Evolutionary conservation across 202 grass and related monocot species (phyloP), one percentile per base, ranked within the genome.

Genomic region (Hordeum pubiflorum): DNA sequence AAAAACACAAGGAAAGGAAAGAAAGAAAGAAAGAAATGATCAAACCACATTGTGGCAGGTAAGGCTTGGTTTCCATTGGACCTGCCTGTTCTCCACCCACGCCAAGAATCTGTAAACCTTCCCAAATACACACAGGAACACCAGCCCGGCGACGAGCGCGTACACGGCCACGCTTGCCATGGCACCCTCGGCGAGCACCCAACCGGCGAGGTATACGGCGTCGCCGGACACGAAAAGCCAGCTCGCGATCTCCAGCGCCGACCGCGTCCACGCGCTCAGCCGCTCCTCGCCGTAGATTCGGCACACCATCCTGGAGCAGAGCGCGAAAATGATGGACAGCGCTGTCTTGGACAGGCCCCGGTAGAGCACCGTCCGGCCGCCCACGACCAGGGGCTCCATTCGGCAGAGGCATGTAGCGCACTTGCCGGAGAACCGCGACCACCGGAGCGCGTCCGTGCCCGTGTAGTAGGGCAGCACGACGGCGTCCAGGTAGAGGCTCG

Each of bases 371-470:
- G 58, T 57, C 58, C 66, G 65, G 14, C 89, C 93, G 4, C 87
- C 93, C 17, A 92, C 87, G 13, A 91, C 72, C 71, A 95, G 69
- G 4, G 89, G 86, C 18, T 88, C 71, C 39, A 71, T 88, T 43
- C 89, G 80, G 81, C 93, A 95, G 52, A 95, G 82, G 70, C 93
- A 95, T 1, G 93, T 81, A n/a, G 87, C 76, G 84, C 93, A 95
- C 78, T 84, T 82, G 1, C 93, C 85, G 37, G 93, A 95, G 79
- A 92, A 89, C 0, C 63, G 59, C 44, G 93, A 95, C 67, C 82
- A 75, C 0, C 64, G 87, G 71, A 95, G 78, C 44, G 87, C 89
- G 15, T 91, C 89, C 27, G 89, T 29, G 9, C 93, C 93, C 3
- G 93, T 95, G 81, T 95, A 95, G 80, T 88, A 88, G 1, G 92